Conservation (phyloP, 495 filamentous ascomycete genomes). For the Lentithecium fluviatile region DNA sequence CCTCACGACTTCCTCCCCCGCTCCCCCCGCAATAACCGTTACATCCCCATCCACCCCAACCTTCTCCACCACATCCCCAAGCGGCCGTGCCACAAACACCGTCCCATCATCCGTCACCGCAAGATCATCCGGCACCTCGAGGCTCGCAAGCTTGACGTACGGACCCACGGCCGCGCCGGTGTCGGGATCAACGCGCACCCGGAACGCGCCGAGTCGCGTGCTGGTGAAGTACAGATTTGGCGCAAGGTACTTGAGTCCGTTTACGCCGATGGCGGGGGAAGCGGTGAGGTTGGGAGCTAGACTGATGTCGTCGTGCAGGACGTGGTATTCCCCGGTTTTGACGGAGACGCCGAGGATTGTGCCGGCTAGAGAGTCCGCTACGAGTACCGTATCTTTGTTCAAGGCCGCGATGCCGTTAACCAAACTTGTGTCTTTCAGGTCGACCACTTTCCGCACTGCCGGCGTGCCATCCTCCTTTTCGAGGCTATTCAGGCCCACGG, state of each 20-base stretch:
- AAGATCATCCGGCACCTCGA: no score
- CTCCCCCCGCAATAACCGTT: no score
- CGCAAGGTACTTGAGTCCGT: conserved; percentile 6
- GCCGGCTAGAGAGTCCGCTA: conserved; percentile 9
- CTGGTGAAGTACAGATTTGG: conserved; percentile 19
- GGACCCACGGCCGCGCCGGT: background rate
- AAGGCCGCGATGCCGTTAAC: conserved; percentile 16
- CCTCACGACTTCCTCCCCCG: no score
- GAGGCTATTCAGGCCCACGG: background rate
- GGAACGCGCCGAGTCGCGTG: background rate
- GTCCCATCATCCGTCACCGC: no score
- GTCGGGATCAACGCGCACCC: background rate
- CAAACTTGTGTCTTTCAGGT: background rate
- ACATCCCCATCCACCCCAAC: no score
- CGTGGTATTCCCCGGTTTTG: background rate
- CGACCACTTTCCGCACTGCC: conserved; percentile 4
- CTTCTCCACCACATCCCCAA: no score
- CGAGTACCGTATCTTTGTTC: conserved; percentile 3
- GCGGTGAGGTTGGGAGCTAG: background rate
- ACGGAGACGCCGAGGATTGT: background rate
- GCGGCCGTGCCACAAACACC: no score
- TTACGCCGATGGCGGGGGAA: background rate
- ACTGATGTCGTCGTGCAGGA: conserved; percentile 5
- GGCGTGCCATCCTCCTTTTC: background rate
- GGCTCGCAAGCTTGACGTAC: no score